These are phyloP conservation scores for Lecanicillium sp. DNA, from an alignment of 2,329 filamentous ascomycete genomes.

Conservation along the genomic window DNA sequence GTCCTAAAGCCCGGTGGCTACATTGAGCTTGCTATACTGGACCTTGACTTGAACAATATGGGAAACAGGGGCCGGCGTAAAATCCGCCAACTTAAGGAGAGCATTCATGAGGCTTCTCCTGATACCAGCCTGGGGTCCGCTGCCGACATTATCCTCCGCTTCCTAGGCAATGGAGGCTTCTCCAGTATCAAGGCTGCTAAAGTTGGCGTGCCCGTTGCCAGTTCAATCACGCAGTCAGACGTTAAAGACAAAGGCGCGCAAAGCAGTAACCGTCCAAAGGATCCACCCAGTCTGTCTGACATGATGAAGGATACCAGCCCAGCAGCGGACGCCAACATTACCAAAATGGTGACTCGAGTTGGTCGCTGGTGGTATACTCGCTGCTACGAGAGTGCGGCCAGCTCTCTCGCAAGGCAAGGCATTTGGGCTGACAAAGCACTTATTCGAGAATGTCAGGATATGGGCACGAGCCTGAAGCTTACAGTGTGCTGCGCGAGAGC, in stretches of 20 bases:
- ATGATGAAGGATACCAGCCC: constrained; percentile 65
- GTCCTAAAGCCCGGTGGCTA: constrained; percentile 72
- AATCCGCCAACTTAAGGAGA: constrained; percentile 64
- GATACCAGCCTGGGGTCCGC: constrained; percentile 53
- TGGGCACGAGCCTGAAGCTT: constrained; percentile 80
- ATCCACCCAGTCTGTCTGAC: constrained; percentile 56
- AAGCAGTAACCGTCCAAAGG: constrained; percentile 17
- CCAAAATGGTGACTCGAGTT: constrained; percentile 84
- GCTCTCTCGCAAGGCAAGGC: constrained; percentile 38
- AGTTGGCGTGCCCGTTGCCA: constrained; percentile 68
- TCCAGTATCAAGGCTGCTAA: constrained; percentile 66
- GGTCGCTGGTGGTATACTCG: constrained; percentile 94
- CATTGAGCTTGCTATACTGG: constrained; percentile 71
- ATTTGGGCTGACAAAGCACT: constrained; percentile 75
- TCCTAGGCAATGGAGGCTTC: constrained; percentile 64
- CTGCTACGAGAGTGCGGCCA: constrained; percentile 72
- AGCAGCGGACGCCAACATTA: constrained; percentile 74
- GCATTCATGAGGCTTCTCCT: constrained; percentile 53
- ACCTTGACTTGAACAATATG: constrained; percentile 78
- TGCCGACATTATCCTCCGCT: constrained; percentile 54
- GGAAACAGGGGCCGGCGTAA: constrained; percentile 61
- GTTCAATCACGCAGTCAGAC: constrained; percentile 29
- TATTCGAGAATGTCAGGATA: constrained; percentile 76
- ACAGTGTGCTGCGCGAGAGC: constrained; percentile 88
- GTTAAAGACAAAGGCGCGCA: constrained; percentile 11